These are phyloP conservation scores for Penicillium hordei DNA, from an alignment of 2,329 filamentous ascomycete species.

Conservation along the genomic window DNA sequence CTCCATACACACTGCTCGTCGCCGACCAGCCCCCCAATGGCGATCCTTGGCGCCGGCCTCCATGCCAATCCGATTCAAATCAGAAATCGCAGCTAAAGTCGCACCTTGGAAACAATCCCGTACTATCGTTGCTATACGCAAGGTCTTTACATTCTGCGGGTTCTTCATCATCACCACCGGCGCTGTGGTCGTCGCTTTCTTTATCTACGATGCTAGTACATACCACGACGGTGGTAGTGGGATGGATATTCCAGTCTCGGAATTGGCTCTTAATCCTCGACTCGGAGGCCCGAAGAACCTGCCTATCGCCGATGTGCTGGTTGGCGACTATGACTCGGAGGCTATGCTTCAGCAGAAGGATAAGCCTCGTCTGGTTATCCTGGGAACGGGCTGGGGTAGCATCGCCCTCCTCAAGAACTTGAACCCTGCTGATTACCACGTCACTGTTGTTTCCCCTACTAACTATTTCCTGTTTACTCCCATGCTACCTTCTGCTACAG, in stretches of 20 bases:
- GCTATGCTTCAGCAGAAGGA: slow-evolving; percentile 70
- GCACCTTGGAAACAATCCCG: slow-evolving; percentile 28
- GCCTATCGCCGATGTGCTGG: slow-evolving; percentile 80
- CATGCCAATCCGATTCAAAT: slow-evolving; percentile 34
- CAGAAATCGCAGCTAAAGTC: slow-evolving; percentile 29
- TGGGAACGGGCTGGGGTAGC: slow-evolving; percentile 94
- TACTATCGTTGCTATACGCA: slow-evolving; percentile 59
- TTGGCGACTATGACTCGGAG: slow-evolving; percentile 83
- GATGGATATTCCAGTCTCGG: slow-evolving; percentile 77
- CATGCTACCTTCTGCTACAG: slow-evolving; percentile 95
- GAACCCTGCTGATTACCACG: slow-evolving; percentile 88
- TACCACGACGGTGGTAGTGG: slow-evolving; percentile 71
- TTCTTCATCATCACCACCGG: slow-evolving; percentile 72
- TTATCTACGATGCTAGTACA: slow-evolving; percentile 88
- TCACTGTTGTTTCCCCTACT: slow-evolving; percentile 89
- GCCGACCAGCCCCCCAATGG: slow-evolving; percentile 24
- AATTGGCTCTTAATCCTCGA: slow-evolving; percentile 75
- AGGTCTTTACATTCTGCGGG: slow-evolving; percentile 70
- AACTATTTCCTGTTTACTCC: slow-evolving; percentile 99
- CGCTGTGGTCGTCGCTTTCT: slow-evolving; percentile 74
- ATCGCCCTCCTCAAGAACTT: slow-evolving; percentile 88
- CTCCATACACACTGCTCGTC: slow-evolving; percentile 24
- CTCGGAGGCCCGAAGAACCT: slow-evolving; percentile 91
- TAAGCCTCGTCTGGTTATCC: slow-evolving; percentile 88
- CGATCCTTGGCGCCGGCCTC: slow-evolving; percentile 20